A percentile compares a stretch with the other conserved stretches of the same genome.
phyloP scores from a whole-genome alignment of 2,329 filamentous ascomycete genomes.

The Xylariaceae sp. region DNA sequence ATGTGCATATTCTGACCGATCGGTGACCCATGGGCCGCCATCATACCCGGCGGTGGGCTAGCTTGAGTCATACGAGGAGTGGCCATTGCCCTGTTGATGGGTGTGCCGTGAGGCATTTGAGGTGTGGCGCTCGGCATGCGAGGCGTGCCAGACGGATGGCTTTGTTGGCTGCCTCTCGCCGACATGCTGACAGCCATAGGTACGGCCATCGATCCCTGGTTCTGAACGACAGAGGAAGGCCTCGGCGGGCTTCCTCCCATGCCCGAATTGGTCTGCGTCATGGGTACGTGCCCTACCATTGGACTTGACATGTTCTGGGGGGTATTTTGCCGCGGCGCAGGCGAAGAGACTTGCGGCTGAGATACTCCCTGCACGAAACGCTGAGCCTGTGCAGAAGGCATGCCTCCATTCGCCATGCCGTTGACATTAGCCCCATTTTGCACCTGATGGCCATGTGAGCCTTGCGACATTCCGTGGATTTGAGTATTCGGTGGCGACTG shows the following conservation, averaged over 20 bases:
- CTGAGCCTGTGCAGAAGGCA: conserved; percentile 38
- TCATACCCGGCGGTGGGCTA: conserved; percentile 56
- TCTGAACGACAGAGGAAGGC: conserved; percentile 61
- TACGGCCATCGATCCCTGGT: conserved; percentile 49
- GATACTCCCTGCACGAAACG: conserved; percentile 52
- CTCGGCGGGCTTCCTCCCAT: conserved; percentile 64
- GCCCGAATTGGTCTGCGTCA: conserved; percentile 61
- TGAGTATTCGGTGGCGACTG: conserved; percentile 28
- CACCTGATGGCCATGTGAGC: conserved; percentile 40
- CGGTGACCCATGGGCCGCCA: conserved; percentile 51
- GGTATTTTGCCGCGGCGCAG: conserved; percentile 57
- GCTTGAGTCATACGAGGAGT: conserved; percentile 60
- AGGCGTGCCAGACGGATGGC: conserved; percentile 58
- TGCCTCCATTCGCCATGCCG: conserved; percentile 37
- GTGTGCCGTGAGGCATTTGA: conserved; percentile 55
- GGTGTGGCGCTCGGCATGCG: conserved; percentile 57
- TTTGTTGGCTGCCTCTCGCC: conserved; percentile 60
- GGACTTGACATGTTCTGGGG: conserved; percentile 62
- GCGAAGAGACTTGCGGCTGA: conserved; percentile 63
- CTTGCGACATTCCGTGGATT: conserved; percentile 33
- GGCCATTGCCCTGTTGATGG: conserved; percentile 46
- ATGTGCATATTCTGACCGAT: conserved; percentile 51
- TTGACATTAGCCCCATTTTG: conserved; percentile 34
- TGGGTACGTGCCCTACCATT: conserved; percentile 55
- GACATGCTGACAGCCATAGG: conserved; percentile 60